Conservation (phyloP, 2,329 filamentous ascomycete species). For the Ophiostoma perfectum region DNA sequence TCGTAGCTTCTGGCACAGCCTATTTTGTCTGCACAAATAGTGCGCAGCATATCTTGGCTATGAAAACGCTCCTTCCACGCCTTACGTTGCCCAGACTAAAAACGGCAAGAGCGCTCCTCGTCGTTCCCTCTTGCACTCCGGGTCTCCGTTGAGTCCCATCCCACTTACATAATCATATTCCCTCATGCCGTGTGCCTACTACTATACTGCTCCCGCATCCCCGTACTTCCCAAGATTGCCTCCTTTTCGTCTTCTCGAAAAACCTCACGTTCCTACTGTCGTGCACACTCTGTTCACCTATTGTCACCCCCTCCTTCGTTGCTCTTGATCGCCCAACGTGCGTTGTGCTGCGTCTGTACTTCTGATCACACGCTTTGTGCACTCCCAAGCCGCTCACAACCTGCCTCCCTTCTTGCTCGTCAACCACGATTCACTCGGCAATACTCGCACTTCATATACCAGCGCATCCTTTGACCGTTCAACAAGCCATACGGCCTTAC, state of each 20-base stretch:
- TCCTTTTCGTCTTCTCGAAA: neutral
- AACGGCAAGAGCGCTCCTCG: neutral
- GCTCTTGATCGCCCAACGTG: neutral
- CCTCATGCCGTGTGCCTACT: neutral
- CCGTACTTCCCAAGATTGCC: slow-evolving; percentile 2
- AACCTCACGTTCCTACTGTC: neutral
- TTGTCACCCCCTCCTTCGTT: neutral
- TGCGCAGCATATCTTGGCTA: neutral
- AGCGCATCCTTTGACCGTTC: neutral
- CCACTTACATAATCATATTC: neutral
- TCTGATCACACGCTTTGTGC: slow-evolving; percentile 9
- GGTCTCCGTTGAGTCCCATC: neutral
- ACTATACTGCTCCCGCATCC: slow-evolving; percentile 4
- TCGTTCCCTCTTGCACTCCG: neutral
- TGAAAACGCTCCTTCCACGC: neutral
- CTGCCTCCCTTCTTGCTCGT: neutral
- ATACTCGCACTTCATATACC: neutral
- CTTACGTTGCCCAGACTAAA: neutral
- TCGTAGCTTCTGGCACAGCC: neutral
- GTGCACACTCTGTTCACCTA: neutral
- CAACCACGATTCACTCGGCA: neutral
- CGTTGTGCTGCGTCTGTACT: neutral
- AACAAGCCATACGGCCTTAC: slow-evolving; percentile 1
- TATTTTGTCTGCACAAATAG: neutral
- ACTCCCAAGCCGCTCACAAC: neutral